phyloP scores from a whole-genome alignment of 2,329 filamentous ascomycete species.

The Xylaria sp. region DNA sequence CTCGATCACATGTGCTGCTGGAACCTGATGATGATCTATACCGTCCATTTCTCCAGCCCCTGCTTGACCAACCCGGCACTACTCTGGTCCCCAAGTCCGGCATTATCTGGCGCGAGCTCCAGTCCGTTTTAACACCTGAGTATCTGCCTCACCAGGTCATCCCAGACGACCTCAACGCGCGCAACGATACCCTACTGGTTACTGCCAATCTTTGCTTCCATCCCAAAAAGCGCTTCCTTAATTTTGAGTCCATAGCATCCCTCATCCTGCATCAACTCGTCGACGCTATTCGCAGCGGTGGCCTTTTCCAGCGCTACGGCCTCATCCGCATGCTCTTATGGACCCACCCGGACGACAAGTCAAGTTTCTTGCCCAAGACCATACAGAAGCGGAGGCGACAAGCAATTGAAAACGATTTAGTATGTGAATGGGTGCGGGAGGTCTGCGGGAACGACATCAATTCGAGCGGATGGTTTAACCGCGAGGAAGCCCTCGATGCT shows the following conservation, averaged over 20 bases:
- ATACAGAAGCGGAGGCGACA: constrained; percentile 65
- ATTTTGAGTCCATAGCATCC: constrained; percentile 65
- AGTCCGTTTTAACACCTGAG: constrained; percentile 60
- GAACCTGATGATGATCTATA: constrained; percentile 74
- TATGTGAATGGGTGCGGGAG: constrained; percentile 68
- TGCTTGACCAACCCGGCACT: constrained; percentile 61
- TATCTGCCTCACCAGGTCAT: constrained; percentile 66
- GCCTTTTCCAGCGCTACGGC: constrained; percentile 78
- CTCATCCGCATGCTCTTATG: constrained; percentile 83
- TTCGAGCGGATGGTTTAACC: constrained; percentile 45
- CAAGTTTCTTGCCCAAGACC: constrained; percentile 67
- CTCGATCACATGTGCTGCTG: constrained; percentile 84
- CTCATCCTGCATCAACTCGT: constrained; percentile 72
- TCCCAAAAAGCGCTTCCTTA: constrained; percentile 60
- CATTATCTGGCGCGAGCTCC: constrained; percentile 69
- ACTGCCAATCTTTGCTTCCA: constrained; percentile 72
- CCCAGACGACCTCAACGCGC: constrained; percentile 54
- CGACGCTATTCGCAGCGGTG: constrained; percentile 64
- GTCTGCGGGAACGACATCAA: constrained; percentile 58
- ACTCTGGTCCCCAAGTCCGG: constrained; percentile 66
- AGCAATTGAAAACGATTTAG: constrained; percentile 68
- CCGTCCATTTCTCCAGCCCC: constrained; percentile 66
- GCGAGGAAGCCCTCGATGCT: constrained; percentile 61
- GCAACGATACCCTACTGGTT: constrained; percentile 80
- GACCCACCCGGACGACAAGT: constrained; percentile 70